A percentile compares a stretch with the other conserved stretches of the same genome.
Conservation (phyloP, 2,329 filamentous ascomycete genomes). For the Penicillium freii region DNA sequence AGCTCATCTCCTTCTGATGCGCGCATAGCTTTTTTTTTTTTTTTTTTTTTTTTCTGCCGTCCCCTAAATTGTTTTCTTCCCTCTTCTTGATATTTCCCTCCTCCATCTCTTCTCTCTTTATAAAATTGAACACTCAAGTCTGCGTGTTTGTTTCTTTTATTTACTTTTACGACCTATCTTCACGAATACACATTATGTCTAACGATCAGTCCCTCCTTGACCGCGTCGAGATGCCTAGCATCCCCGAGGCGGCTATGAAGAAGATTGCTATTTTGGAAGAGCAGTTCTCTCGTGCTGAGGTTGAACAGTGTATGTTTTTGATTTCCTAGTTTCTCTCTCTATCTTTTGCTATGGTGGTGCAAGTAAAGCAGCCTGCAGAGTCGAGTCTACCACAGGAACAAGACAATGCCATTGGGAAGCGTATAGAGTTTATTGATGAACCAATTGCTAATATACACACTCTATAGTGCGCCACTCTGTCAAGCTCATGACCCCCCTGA, state of each 20-base stretch:
- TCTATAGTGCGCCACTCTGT: constrained; percentile 69
- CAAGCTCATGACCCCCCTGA: constrained; percentile 66
- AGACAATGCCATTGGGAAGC: background rate
- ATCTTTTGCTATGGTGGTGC: background rate
- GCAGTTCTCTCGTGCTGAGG: constrained; percentile 79
- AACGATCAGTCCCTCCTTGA: constrained; percentile 35
- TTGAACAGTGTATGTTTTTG: constrained; percentile 69
- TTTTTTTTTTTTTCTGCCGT: background rate
- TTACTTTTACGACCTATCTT: constrained; percentile 1
- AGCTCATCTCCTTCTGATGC: constrained; percentile 15
- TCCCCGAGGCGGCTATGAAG: constrained; percentile 48
- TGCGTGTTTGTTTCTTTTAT: constrained; percentile 4
- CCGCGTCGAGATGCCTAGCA: constrained; percentile 33
- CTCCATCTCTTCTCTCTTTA: background rate
- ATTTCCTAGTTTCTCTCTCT: background rate
- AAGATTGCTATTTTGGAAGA: constrained; percentile 76
- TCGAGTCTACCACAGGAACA: background rate
- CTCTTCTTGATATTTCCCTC: constrained; percentile 2
- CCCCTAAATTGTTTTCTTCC: constrained; percentile 7
- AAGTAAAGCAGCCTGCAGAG: background rate
- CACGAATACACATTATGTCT: constrained; percentile 19
- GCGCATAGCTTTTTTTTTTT: constrained; percentile 20
- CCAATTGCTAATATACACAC: constrained; percentile 3
- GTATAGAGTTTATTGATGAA: background rate
- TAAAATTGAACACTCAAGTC: background rate